Conservation (phyloP, 345 rosid genomes). For the Capsella bursapastoris region DNA sequence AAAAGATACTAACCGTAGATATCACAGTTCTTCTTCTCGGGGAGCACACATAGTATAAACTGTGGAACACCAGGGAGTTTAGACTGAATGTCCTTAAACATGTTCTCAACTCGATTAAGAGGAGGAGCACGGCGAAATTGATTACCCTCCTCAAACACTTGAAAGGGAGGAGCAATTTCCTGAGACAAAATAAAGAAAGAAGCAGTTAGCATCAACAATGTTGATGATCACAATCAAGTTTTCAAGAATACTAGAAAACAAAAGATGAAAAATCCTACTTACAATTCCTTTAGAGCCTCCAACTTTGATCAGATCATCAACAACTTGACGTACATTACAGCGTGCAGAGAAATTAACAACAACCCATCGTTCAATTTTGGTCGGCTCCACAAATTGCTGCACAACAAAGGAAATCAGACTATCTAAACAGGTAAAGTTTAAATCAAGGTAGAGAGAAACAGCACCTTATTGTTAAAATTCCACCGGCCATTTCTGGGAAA, state of each 20-base stretch:
- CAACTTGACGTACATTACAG: slow-evolving; percentile 62
- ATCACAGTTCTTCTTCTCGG: slow-evolving; percentile 81
- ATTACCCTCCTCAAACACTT: slow-evolving; percentile 63
- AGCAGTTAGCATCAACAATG: slow-evolving; percentile 12
- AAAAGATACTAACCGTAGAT: slow-evolving; percentile 63
- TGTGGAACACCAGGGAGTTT: slow-evolving; percentile 83
- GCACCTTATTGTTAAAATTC: slow-evolving; percentile 94
- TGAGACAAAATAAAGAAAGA: slow-evolving; percentile 29
- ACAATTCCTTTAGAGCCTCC: slow-evolving; percentile 87
- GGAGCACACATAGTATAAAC: slow-evolving; percentile 80
- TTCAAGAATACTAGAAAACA: neutral
- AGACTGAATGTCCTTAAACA: slow-evolving; percentile 73
- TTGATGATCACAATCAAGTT: slow-evolving; percentile 21
- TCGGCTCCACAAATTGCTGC: slow-evolving; percentile 81
- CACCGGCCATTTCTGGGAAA: slow-evolving; percentile 82
- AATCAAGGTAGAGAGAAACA: neutral
- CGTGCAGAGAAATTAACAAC: slow-evolving; percentile 86
- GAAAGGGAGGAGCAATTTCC: slow-evolving; percentile 62
- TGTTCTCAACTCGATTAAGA: slow-evolving; percentile 73
- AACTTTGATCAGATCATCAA: slow-evolving; percentile 59
- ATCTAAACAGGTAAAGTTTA: slow-evolving; percentile 20
- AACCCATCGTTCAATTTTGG: slow-evolving; percentile 73
- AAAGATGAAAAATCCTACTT: slow-evolving; percentile 42
- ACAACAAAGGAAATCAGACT: slow-evolving; percentile 19
- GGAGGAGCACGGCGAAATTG: slow-evolving; percentile 64